Evolutionary conservation across 2,329 filamentous ascomycete genomes (phyloP), one percentile per base, ranked within the genome.

Genomic region (Botrytis byssoidea): DNA sequence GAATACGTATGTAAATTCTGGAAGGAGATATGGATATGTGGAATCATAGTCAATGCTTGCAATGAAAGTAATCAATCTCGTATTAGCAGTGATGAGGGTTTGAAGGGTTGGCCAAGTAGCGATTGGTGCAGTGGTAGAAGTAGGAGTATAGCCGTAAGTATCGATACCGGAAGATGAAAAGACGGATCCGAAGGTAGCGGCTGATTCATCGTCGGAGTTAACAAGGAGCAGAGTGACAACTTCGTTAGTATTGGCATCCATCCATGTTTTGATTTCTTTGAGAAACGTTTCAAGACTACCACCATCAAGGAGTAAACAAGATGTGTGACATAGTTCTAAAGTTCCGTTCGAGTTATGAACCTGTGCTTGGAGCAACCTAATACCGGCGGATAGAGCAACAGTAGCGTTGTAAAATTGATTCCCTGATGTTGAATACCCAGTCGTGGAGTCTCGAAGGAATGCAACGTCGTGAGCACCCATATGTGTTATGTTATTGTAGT

Each of bases 401-500:
- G 85, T 85, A 37, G 90, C 86, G 8, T 86, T 85, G 69, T 89
- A 84, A 75, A 88, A 87, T 79, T 93, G 90, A 81, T 91, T 91
- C 2, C 79, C 79, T 3, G 79, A 70, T 46, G 74, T 90, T 82
- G 73, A 85, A 81, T 1, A 85, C 84, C 14, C 85, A 78, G 69
- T 83, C 77, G 59, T 71, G 25, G 66, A 67, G 55, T 80, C 76
- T 65, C 90, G 89, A 59, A 90, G 86, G 78, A 92, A 92, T 55
- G 89, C 86, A 22, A 87, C 88, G 82, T 93, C 87, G 82, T 93
- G 91, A 10, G 90, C 85, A 37, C 90, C 91, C 79, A 95, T 88
- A 81, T 95, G 88, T 4, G 93, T 95, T 78, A 96, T 88, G 77
- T 92, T 89, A 83, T 89, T 90, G 84, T 96, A 96, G 29, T 88